These are phyloP conservation scores for Nectriaceae sp. DNA, from an alignment of 2,329 filamentous ascomycete genomes.

Conservation along the genomic window DNA sequence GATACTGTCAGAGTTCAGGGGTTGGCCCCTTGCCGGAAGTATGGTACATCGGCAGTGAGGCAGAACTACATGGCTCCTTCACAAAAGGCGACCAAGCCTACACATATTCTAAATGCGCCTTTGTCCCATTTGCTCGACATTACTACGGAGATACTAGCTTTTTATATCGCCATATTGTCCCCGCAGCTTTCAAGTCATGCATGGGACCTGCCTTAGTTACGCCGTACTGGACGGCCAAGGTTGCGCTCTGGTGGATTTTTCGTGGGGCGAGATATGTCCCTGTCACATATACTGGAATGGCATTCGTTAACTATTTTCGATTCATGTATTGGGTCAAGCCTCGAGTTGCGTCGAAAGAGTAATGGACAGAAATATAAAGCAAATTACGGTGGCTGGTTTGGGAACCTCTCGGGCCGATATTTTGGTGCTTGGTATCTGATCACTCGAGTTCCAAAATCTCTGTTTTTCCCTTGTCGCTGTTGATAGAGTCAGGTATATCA, in stretches of 20 bases:
- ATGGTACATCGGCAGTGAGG: neutral
- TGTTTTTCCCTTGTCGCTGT: no score
- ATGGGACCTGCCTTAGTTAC: neutral
- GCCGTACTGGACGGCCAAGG: neutral
- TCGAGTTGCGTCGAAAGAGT: no score
- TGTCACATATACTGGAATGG: neutral
- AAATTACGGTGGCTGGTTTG: no score
- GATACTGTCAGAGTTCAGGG: neutral
- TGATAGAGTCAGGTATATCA: no score
- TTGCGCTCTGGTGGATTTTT: neutral
- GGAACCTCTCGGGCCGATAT: no score
- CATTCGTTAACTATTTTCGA: neutral
- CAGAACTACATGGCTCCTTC: neutral
- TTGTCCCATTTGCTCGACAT: neutral
- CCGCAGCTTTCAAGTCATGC: neutral
- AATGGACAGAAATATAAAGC: no score
- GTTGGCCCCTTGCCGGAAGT: neutral
- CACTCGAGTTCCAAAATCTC: no score
- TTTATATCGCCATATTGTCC: neutral
- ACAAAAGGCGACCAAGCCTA: neutral
- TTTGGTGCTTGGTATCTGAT: no score
- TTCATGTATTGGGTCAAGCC: neutral
- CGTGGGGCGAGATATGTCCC: neutral
- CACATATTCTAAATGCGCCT: neutral
- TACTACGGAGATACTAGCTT: neutral